Evolutionary conservation across 2,329 filamentous ascomycete genomes (phyloP), one percentile per base, ranked within the genome.

Genomic region (Colletotrichum lupini): DNA sequence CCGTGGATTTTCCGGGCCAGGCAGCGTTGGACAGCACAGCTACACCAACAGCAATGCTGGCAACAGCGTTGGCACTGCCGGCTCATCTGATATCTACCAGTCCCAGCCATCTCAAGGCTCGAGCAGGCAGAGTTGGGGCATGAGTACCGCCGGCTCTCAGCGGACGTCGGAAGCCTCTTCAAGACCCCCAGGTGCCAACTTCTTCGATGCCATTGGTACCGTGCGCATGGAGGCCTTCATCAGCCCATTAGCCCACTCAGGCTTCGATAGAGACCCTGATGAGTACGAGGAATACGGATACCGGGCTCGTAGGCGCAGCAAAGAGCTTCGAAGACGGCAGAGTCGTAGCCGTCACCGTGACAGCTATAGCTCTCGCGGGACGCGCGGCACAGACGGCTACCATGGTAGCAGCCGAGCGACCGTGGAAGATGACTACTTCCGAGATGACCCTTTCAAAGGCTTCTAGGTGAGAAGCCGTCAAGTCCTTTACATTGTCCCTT

Each of bases 171-270:
- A 91, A 74, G 87, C 87, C 3, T 90, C 88, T 1, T 88, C 87
- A 11, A 81, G 83, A 6, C 81, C 82, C 35, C 19, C 42, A 22
- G 77, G 81, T 4, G 84, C 84, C 70, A 91, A 91, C 81, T 95
- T 97, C 84, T 97, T 97, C 79, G 95, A 97, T 77, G 93, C 93
- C 1, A 92, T 97, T 71, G 95, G 95, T 1, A 98, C 95, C 2
- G 91, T 98, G 59, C 91, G 97, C 32, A 98, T 99, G 96, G 96
- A 98, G 82, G 97, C 97, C 0, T 99, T 98, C 81, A 97, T 99
- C 76, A 91, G 87, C 77, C 91, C 91, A 0, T 81, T 92, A 12
- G 85, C 88, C 1, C 85, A 87, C 74, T 84, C 84, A 2, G 83
- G 84, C 32, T 83, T 87, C 65, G 83, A 84, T 14, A 86, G 88